Evolutionary conservation across 1,139 yeast genomes (phyloP).

Genomic region (Blastobotrys indianensis): DNA sequence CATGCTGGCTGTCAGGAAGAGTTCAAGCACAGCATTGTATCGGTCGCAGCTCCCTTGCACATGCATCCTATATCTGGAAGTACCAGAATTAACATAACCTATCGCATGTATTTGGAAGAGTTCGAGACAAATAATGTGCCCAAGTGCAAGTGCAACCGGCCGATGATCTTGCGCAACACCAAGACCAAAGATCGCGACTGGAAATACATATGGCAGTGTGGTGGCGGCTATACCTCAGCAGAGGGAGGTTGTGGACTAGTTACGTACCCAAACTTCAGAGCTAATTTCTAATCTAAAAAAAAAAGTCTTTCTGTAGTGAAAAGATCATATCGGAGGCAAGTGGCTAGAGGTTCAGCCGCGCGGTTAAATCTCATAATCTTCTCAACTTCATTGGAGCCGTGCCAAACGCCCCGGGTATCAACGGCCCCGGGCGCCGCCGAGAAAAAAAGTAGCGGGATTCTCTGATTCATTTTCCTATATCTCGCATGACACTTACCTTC

Average conservation of each 20-base stretch:
- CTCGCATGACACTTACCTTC: background rate
- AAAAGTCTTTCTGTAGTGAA: too few relatives aligned
- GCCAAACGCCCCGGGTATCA: too few relatives aligned
- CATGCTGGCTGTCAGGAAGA: constrained; percentile 73
- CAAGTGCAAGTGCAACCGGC: constrained; percentile 42
- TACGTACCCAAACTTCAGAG: constrained; percentile 14
- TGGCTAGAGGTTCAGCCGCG: too few relatives aligned
- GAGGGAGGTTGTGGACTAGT: constrained; percentile 18
- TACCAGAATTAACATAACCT: constrained; percentile 57
- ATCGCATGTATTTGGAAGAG: constrained; percentile 44
- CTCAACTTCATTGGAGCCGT: too few relatives aligned
- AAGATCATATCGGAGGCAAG: too few relatives aligned
- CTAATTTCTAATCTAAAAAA: background rate
- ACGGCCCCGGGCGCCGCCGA: too few relatives aligned
- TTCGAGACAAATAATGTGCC: constrained; percentile 40
- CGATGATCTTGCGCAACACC: constrained; percentile 39
- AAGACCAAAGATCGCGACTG: constrained; percentile 19
- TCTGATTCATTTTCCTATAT: too few relatives aligned
- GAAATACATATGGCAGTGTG: constrained; percentile 44
- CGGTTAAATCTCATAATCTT: too few relatives aligned
- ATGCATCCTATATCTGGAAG: constrained; percentile 47
- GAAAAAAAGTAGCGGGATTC: too few relatives aligned
- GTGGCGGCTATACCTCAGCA: constrained; percentile 3
- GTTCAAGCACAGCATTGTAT: constrained; percentile 53
- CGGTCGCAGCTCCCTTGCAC: constrained; percentile 30